A percentile compares a stretch with the other conserved stretches of the same genome.
Evolutionary conservation across 495 filamentous ascomycete species (phyloP).

Genomic region (Aspergillus egyptiacus): DNA sequence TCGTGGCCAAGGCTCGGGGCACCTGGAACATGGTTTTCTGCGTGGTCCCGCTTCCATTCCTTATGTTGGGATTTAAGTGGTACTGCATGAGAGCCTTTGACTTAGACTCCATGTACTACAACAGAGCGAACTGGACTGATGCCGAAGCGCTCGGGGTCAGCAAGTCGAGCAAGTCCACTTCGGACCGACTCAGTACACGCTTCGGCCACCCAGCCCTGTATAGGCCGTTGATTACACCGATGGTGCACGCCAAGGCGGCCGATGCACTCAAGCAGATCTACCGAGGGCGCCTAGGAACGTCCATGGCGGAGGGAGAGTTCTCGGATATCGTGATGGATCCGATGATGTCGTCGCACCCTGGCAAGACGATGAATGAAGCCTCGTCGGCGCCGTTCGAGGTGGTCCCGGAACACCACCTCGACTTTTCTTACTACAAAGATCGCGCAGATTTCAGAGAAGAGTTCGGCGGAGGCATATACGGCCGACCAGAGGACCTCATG

Average conservation of each 20-base stretch:
- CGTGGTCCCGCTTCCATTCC: constrained; percentile 69
- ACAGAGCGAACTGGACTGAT: constrained; percentile 53
- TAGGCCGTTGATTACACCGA: constrained; percentile 82
- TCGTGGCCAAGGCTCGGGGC: constrained; percentile 59
- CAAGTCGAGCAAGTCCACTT: constrained; percentile 46
- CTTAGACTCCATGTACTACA: constrained; percentile 68
- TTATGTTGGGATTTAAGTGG: constrained; percentile 80
- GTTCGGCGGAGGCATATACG: constrained; percentile 74
- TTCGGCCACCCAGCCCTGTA: constrained; percentile 92
- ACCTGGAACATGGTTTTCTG: constrained; percentile 55
- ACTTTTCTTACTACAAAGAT: constrained; percentile 89
- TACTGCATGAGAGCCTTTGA: constrained; percentile 78
- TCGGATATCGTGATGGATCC: constrained; percentile 70
- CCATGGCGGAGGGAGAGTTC: constrained; percentile 58
- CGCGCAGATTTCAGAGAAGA: constrained; percentile 83
- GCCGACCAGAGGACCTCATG: constrained; percentile 57
- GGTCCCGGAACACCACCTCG: constrained; percentile 81
- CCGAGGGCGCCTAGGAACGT: constrained; percentile 63
- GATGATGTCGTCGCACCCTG: constrained; percentile 71
- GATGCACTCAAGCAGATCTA: constrained; percentile 77
- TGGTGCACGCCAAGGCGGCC: constrained; percentile 88
- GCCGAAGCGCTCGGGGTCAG: constrained; percentile 47
- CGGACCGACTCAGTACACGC: constrained; percentile 68
- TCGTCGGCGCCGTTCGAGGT: constrained; percentile 66
- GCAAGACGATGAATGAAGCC: constrained; percentile 51